A percentile compares a stretch with the other conserved stretches of the same genome.
These are phyloP conservation scores for Reticulascus tulasneorum DNA, from an alignment of 2,329 filamentous ascomycete genomes.

Conservation along the genomic window DNA sequence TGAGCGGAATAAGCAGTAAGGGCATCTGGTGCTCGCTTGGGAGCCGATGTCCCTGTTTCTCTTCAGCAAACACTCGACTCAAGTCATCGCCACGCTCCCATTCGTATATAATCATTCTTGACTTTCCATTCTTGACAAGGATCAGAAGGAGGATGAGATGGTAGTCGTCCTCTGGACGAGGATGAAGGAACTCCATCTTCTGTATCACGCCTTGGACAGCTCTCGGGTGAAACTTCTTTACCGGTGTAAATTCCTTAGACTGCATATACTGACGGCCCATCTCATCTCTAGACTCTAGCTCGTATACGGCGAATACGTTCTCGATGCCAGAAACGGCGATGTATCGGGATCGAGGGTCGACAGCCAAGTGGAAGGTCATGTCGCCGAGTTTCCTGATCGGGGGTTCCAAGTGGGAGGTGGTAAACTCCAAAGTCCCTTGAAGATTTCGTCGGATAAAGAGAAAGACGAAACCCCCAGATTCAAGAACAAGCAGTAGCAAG, in stretches of 20 bases:
- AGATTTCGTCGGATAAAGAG: constrained; percentile 57
- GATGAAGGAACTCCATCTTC: constrained; percentile 82
- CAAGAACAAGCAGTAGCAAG: constrained; percentile 71
- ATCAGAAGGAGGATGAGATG: constrained; percentile 75
- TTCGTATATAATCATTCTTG: constrained; percentile 55
- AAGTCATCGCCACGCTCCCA: constrained; percentile 54
- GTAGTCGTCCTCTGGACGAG: constrained; percentile 59
- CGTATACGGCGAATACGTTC: constrained; percentile 66
- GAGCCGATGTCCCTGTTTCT: constrained; percentile 46
- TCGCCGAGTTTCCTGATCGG: constrained; percentile 50
- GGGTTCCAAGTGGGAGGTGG: constrained; percentile 54
- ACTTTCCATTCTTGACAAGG: constrained; percentile 42
- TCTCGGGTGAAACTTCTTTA: constrained; percentile 44
- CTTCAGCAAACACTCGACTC: constrained; percentile 37
- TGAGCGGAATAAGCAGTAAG: constrained; percentile 67
- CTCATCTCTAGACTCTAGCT: constrained; percentile 54
- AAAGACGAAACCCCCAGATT: constrained; percentile 71
- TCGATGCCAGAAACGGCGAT: constrained; percentile 69
- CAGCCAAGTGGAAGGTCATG: constrained; percentile 63
- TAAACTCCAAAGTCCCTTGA: constrained; percentile 53
- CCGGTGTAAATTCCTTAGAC: constrained; percentile 49
- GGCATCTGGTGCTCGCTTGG: constrained; percentile 55
- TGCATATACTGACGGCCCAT: constrained; percentile 47
- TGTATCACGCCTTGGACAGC: constrained; percentile 69
- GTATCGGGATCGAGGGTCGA: constrained; percentile 71